phyloP scores from a whole-genome alignment of 176 grass and related monocot genomes.

The Bonia amplexicaulis region DNA sequence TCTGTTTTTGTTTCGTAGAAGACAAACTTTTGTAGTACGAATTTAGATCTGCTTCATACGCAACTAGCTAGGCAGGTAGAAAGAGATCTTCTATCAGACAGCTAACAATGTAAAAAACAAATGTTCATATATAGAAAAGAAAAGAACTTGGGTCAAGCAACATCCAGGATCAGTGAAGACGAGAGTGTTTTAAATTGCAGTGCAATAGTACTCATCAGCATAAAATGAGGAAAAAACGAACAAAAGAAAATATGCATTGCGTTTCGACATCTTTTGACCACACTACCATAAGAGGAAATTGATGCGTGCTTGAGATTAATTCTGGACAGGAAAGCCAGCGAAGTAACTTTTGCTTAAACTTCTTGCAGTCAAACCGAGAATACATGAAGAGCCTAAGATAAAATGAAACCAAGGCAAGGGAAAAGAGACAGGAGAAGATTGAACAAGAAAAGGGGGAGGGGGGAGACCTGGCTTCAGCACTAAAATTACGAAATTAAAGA shows the following conservation, averaged over 20 bases:
- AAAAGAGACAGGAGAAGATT: background rate
- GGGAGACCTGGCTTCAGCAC: background rate
- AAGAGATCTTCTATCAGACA: background rate
- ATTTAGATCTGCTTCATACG: background rate
- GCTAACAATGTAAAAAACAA: background rate
- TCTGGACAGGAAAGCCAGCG: background rate
- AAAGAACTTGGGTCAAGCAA: background rate
- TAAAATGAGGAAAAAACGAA: slow-evolving; percentile 20
- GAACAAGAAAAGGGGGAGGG: background rate
- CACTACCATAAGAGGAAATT: slow-evolving; percentile 17
- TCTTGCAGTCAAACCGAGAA: background rate
- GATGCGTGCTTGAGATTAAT: background rate
- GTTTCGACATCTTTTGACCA: background rate
- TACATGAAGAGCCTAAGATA: background rate
- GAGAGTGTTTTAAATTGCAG: background rate
- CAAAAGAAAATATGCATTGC: background rate
- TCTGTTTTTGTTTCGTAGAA: background rate
- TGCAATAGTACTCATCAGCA: background rate
- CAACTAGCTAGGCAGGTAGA: background rate
- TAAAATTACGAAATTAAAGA: background rate
- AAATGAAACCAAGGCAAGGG: background rate
- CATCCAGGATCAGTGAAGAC: background rate
- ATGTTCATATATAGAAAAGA: background rate
- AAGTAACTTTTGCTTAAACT: background rate
- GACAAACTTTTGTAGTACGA: background rate